A percentile compares a stretch with the other conserved stretches of the same genome.
phyloP scores from a whole-genome alignment of 192 early-diverging fungal species.

The Podila epigama region DNA sequence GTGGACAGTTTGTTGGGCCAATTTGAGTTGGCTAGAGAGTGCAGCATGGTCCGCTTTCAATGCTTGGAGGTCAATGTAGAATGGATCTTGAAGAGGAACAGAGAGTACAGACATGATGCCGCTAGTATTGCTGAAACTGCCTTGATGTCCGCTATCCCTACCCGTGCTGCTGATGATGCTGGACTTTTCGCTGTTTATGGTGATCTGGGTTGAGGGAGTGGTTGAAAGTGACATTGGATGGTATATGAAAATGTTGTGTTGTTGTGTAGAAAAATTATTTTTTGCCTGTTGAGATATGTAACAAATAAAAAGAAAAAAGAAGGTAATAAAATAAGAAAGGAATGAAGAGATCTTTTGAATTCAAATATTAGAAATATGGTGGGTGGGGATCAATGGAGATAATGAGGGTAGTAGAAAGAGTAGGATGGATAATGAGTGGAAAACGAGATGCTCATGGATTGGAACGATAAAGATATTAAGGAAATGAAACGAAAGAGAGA shows the following conservation, averaged over 20 bases:
- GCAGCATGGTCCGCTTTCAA: conserved; percentile 16
- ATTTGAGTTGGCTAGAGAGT: conserved; percentile 20
- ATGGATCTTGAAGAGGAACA: conserved; percentile 22
- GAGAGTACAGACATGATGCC: conserved; percentile 24
- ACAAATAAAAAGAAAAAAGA: not conserved
- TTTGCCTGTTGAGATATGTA: too few species aligned
- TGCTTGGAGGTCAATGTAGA: conserved; percentile 18
- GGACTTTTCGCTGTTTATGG: not conserved
- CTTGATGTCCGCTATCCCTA: not conserved
- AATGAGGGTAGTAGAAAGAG: not conserved
- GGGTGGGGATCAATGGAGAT: not conserved
- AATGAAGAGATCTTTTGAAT: conserved; percentile 1
- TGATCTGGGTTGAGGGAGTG: too few species aligned
- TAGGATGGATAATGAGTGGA: not conserved
- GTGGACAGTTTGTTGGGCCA: conserved; percentile 24
- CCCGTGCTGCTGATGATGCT: not conserved
- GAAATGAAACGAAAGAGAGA: not conserved
- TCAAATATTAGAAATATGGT: not conserved
- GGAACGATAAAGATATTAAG: not conserved
- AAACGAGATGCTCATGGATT: not conserved
- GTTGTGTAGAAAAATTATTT: too few species aligned
- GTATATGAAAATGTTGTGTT: not conserved
- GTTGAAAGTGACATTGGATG: too few species aligned
- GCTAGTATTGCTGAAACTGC: not conserved
- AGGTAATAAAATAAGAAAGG: not conserved